Evolutionary conservation across 2,329 filamentous ascomycete genomes (phyloP), one percentile per base, ranked within the genome.

Genomic region (Monilinia fructicola): DNA sequence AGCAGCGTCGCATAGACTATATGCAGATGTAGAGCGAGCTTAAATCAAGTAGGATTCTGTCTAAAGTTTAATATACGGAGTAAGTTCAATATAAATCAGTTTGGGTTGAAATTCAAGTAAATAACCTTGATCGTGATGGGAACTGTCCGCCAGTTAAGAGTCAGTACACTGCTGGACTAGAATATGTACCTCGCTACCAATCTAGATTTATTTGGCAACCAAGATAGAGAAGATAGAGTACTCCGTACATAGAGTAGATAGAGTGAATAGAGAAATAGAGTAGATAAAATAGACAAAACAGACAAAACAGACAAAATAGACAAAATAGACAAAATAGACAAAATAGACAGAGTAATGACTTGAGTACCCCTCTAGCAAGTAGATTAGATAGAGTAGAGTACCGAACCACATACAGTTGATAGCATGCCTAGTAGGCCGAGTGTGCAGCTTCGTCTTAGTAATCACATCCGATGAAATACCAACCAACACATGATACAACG

Each of bases 1-100:
- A 35, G 28, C 56, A 59, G 26, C 42, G 16, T 59, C 14, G 42
- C 56, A 59, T 46, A 48, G 9, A 59, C 56, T 48, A 23, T 35
- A 59, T 59, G 56, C 56, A n/a, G 28, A 31, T 23, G 21, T 21
- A 1, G 12, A 59, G 28, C 11, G 12, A 59, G 28, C 11, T 59
- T 26, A 31, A 35, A n/a, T 46, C 40, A 21, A 48, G 16, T 3
- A 21, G 10, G 14, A 35, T 23, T 0, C 18, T 12, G 21, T 16
- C 42, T 48, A 26, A 31, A 21, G 18, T 16, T n/a, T 18, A 31
- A 56, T 12, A 16, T 5, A n/a, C n/a, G n/a, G n/a, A n/a, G n/a
- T n/a, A 9, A 6, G 5, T 46, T 18, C 14, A 6, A 46, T 31
- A 14, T n/a, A 35, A 54, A 54, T 18, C 12, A 21, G 1, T 6